Evolutionary conservation across 305 asterid species (phyloP), one percentile per base, ranked within the genome.

Genomic region (Petunia hybrid): DNA sequence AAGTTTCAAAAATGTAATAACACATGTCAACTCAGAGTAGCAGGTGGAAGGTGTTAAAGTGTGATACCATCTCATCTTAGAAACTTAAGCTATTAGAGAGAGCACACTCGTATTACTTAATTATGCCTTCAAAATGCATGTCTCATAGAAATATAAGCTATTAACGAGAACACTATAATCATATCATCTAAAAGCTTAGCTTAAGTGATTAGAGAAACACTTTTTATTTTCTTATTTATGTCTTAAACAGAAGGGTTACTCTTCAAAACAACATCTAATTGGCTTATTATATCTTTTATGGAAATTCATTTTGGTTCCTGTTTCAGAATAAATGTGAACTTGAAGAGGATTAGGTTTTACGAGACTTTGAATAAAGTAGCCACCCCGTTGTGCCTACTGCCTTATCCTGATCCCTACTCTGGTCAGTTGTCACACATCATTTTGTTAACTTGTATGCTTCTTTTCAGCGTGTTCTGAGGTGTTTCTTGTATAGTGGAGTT

Each of bases 401-500:
- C 14, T 70, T 62, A 31, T 53, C 3, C 70, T 79, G 64, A 63
- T 55, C 8, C 40, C 40, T 61, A 61, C 10, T 74, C 71, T 80
- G 59, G 65, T 66, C 57, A 70, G 82, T 55, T 51, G 55, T 22
- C 31, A 22, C 31, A 22, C 1, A 22, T 43, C 36, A 73, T 65
- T 51, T 73, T 22, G 56, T 57, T 73, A 63, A 80, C n/a, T 43
- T 10, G 40, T 75, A 13, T 66, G 78, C 86, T 76, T 80, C 56
- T 83, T 69, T 82, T 86, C 95, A 97, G 99, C 90, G 93, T 85
- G 85, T 97, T 55, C 84, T 88, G 87, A 88, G 98, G 89, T 91
- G 96, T 82, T 93, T 98, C 90, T 71, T 89, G 89, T 94, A 87
- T 74, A 89, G 87, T 84, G 94, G 93, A 80, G 85, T 87, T 73